Base-by-base conservation (phyloP, 345 rosid species). In the Salix viminalis region DNA sequence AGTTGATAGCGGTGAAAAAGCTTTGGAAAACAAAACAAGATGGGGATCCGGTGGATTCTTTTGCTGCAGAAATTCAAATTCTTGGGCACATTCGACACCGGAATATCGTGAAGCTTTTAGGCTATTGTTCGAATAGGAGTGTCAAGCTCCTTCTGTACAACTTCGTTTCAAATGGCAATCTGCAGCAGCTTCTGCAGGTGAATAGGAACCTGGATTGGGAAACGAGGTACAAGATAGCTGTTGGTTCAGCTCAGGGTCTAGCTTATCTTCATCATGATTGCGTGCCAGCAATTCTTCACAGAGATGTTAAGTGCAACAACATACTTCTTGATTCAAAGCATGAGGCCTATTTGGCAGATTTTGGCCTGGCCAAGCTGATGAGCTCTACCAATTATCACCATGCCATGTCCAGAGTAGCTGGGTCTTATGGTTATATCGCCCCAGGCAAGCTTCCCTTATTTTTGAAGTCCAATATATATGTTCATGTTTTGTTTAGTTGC, bases 181-280 rank as follows among this genome's bases (percentile, higher is more conserved):
- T 95, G 66, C 90, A 89, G 64, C 97, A 95, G 83, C 85, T 95
- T 48, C 77, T 93, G 77, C 88, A 77, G 81, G 88, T 82, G 30
- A 93, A 89, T 71, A 72, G 96, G 68, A 89, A 86, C 78, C 83
- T 93, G 83, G 97, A 90, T 67, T 95, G 99, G 97, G 97, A 91
- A 82, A 91, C 88, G 3, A 84, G 97, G 80, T 95, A 95, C 85
- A 95, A 90, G 80, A 93, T 95, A 39, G 97, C 97, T 0, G 87
- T 93, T 6, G 97, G 97, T 37, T 74, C 97, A 37, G 99, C 99
- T 62, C 98, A 94, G 42, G 98, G 97, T 68, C 86, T 95, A 1
- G 93, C 97, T 78, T 95, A 93, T 80, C 96, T 95, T 74, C 97
- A 95, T 70, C 99, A 91, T 50, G 99, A 95, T 69, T 95, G 99